Percentiles rank a stretch among this genome's conserved stretches.
Evolutionary conservation across 768 basidiomycete genomes (phyloP).

Genomic region (Melanogaster broomeanus): DNA sequence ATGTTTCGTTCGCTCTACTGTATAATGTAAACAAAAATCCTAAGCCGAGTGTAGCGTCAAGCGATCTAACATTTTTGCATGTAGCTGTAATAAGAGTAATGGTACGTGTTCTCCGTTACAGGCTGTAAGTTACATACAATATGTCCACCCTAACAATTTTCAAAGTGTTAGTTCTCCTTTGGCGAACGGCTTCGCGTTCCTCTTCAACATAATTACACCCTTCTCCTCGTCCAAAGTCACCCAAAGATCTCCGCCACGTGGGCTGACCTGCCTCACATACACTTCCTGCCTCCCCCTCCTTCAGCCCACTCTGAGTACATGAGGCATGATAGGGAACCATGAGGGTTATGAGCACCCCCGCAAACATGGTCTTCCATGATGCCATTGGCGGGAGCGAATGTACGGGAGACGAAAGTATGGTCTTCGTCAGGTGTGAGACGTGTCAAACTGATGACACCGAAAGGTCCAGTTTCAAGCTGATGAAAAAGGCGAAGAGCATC

Average conservation of each 20-base stretch:
- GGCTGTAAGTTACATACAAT: no score
- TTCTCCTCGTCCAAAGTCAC: slow-evolving; percentile 38
- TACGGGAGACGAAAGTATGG: slow-evolving; percentile 48
- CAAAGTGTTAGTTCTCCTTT: slow-evolving; percentile 4
- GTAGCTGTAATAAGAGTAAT: no score
- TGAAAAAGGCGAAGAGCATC: slow-evolving; percentile 16
- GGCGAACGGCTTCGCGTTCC: slow-evolving; percentile 26
- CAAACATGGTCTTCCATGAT: slow-evolving; percentile 52
- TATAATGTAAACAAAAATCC: no score
- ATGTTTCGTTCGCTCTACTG: no score
- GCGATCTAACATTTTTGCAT: no score
- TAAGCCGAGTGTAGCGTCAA: no score
- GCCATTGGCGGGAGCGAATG: slow-evolving; percentile 43
- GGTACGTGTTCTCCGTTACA: no score
- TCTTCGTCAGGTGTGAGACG: slow-evolving; percentile 29
- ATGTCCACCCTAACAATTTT: background rate
- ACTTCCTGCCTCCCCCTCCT: slow-evolving; percentile 37
- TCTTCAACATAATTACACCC: slow-evolving; percentile 36
- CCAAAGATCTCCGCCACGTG: slow-evolving; percentile 47
- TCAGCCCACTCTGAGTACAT: background rate
- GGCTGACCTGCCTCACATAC: slow-evolving; percentile 52
- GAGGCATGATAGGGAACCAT: slow-evolving; percentile 50
- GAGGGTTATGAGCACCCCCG: slow-evolving; percentile 53
- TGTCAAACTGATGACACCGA: slow-evolving; percentile 41
- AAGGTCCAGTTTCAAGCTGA: background rate